phyloP scores from a whole-genome alignment of 2,329 filamentous ascomycete genomes.

The Diaporthe citrichinensis region DNA sequence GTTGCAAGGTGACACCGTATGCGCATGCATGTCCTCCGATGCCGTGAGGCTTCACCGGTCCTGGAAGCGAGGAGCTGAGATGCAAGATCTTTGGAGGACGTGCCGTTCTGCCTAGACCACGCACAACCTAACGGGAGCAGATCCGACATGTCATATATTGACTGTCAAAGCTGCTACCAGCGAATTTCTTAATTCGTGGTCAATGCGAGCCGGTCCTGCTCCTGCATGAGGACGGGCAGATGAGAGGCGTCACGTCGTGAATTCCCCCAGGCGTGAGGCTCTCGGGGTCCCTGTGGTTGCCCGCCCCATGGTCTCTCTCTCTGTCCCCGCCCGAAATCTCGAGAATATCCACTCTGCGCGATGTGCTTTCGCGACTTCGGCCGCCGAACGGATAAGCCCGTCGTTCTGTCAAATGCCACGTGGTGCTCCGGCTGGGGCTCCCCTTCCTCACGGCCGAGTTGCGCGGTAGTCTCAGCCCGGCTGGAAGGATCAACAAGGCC shows the following conservation, averaged over 20 bases:
- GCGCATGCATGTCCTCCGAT: not conserved
- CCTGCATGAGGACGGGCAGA: not conserved
- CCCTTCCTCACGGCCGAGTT: slow-evolving; percentile 12
- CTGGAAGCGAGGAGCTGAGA: slow-evolving; percentile 4
- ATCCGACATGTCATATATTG: not conserved
- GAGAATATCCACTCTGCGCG: not conserved
- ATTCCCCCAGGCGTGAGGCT: not conserved
- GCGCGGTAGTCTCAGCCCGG: not conserved
- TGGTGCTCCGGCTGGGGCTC: slow-evolving; percentile 10
- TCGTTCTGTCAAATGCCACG: not conserved
- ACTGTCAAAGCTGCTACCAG: not conserved
- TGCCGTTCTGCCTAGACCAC: not conserved
- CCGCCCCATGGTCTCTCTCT: not conserved
- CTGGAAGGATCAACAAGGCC: slow-evolving; percentile 5
- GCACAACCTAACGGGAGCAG: not conserved
- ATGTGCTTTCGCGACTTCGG: not conserved
- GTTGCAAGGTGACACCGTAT: not conserved
- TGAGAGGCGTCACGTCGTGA: not conserved
- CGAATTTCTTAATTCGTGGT: not conserved
- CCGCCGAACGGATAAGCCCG: slow-evolving; percentile 11
- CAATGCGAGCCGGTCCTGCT: not conserved
- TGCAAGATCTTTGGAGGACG: slow-evolving; percentile 5
- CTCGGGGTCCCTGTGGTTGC: not conserved
- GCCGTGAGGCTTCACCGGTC: slow-evolving; percentile 10
- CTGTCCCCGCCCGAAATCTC: not conserved